Conservation (phyloP, 768 basidiomycete genomes). For the Kwoniella europaea region DNA sequence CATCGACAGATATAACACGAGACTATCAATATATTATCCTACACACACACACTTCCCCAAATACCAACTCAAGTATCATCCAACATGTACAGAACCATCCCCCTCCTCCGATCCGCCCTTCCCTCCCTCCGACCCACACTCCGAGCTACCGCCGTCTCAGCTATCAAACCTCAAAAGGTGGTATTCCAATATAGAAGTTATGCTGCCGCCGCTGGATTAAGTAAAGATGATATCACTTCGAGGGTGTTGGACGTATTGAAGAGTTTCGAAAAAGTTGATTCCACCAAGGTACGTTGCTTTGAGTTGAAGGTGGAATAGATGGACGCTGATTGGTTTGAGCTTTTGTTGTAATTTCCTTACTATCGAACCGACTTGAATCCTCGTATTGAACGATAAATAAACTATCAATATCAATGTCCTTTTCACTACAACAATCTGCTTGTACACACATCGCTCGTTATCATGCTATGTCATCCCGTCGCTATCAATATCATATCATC, state of each 20-base stretch:
- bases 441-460: no score
- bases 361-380: not conserved
- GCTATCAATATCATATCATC: no score
- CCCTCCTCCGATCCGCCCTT: conserved; percentile 47
- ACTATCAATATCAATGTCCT: no score
- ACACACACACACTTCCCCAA: conserved; percentile 1
- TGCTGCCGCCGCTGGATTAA: conserved; percentile 71
- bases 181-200: conserved; percentile 58
- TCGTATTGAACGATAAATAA: not conserved
- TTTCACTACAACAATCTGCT: no score
- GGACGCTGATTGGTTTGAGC: conserved; percentile 22
- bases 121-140: conserved; percentile 40
- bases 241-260: conserved; percentile 83
- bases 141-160: conserved; percentile 14
- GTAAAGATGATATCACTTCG: conserved; percentile 70
- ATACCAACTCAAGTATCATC: conserved; percentile 2
- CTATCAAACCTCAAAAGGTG: conserved; percentile 25
- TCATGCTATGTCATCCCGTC: no score
- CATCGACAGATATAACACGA: conserved; percentile 1
- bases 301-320: not conserved
- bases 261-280: conserved; percentile 86
- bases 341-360: not conserved
- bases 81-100: conserved; percentile 25
- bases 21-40: not conserved
- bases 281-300: conserved; percentile 66